A percentile compares a stretch with the other conserved stretches of the same genome.
Evolutionary conservation across 805 yeast genomes (phyloP).

Genomic region (Helenozyma baotianmanensis): DNA sequence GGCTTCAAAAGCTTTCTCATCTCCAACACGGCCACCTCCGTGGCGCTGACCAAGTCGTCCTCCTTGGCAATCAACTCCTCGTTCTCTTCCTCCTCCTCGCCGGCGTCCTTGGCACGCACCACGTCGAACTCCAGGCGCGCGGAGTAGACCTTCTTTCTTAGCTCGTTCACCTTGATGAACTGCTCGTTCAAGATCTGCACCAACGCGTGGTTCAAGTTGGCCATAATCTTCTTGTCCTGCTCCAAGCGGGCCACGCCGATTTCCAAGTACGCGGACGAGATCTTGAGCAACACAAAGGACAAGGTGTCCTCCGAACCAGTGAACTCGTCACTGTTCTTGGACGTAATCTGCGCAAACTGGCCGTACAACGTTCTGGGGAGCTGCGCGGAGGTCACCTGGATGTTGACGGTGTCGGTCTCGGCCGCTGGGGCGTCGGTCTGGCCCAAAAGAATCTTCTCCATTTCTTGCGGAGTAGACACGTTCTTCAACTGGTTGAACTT

Average conservation of each 20-base stretch:
- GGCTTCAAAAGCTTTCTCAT: slow-evolving; percentile 73
- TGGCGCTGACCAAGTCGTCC: slow-evolving; percentile 76
- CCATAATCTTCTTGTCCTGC: slow-evolving; percentile 61
- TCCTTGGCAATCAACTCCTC: slow-evolving; percentile 55
- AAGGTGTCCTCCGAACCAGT: slow-evolving; percentile 45
- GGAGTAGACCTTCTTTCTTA: slow-evolving; percentile 64
- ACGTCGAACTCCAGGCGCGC: slow-evolving; percentile 70
- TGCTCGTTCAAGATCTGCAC: slow-evolving; percentile 49
- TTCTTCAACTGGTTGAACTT: slow-evolving; percentile 57
- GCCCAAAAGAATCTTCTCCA: slow-evolving; percentile 53
- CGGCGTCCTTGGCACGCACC: slow-evolving; percentile 49
- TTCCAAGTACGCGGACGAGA: slow-evolving; percentile 53
- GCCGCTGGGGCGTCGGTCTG: slow-evolving; percentile 8
- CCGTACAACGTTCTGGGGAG: slow-evolving; percentile 73
- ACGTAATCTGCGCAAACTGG: slow-evolving; percentile 57
- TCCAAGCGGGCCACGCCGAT: slow-evolving; percentile 65
- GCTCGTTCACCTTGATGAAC: slow-evolving; percentile 55
- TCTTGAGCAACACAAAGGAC: slow-evolving; percentile 49
- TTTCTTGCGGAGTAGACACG: slow-evolving; percentile 64
- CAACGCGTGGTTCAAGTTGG: slow-evolving; percentile 55
- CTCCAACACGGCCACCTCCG: slow-evolving; percentile 71
- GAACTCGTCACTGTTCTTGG: slow-evolving; percentile 42
- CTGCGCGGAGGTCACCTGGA: slow-evolving; percentile 30
- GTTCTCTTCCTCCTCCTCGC: slow-evolving; percentile 44
- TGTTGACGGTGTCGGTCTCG: slow-evolving; percentile 17